phyloP scores from a whole-genome alignment of 164 flowering plant species.

The Warburgia ugandensis region DNA sequence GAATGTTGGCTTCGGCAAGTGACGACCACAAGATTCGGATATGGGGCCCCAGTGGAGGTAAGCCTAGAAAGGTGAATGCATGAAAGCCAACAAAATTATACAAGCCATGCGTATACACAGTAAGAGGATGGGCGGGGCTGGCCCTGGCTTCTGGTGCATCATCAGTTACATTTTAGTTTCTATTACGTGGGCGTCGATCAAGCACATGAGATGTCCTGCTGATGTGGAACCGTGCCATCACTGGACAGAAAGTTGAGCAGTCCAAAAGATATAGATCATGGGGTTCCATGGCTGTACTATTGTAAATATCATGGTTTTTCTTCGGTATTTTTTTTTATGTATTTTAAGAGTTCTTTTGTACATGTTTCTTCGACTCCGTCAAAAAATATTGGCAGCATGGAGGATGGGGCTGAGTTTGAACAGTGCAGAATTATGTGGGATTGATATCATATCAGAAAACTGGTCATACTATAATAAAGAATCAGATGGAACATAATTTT shows the following conservation, averaged over 20 bases:
- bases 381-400: too few species aligned
- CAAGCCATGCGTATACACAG: slow-evolving; percentile 1
- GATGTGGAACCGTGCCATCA: background rate
- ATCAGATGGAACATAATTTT: too few species aligned
- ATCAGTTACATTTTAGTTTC: background rate
- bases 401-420: too few species aligned
- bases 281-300: too few species aligned
- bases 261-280: too few species aligned
- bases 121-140: background rate
- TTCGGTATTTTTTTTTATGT: background rate
- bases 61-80: slow-evolving; percentile 3
- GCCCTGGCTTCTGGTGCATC: background rate
- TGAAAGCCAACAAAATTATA: background rate
- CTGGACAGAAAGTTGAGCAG: too few species aligned
- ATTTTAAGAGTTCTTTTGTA: too few species aligned
- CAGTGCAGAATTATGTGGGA: too few species aligned
- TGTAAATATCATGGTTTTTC: too few species aligned
- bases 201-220: background rate
- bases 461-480: too few species aligned
- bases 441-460: too few species aligned
- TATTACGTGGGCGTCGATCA: background rate
- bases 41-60: slow-evolving; percentile 53
- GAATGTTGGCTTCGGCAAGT: slow-evolving; percentile 89
- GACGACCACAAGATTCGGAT: slow-evolving; percentile 86
- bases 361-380: too few species aligned